Conservation (phyloP, 371 early-diverging fungal genomes). For the Lichtheimia hyalospora region DNA sequence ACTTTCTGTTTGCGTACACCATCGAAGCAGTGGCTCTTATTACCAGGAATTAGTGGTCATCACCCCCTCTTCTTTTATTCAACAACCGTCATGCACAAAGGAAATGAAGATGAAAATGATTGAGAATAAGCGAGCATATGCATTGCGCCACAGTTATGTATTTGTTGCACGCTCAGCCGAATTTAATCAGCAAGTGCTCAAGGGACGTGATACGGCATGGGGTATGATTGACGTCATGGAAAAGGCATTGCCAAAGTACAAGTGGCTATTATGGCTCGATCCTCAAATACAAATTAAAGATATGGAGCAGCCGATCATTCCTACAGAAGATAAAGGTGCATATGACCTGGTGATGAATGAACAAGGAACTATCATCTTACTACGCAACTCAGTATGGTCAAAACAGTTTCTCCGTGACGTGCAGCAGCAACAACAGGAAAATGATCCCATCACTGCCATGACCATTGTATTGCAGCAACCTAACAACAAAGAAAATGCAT, state of each 20-base stretch:
- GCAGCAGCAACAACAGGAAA: slow-evolving; percentile 49
- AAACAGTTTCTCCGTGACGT: slow-evolving; percentile 51
- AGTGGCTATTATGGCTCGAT: slow-evolving; percentile 71
- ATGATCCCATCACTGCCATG: slow-evolving; percentile 55
- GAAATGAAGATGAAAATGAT: slow-evolving; percentile 48
- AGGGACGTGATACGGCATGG: slow-evolving; percentile 51
- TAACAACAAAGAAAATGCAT: slow-evolving; percentile 27
- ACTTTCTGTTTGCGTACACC: background rate
- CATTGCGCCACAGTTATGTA: slow-evolving; percentile 53
- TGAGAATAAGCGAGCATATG: slow-evolving; percentile 60
- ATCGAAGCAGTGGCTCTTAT: background rate
- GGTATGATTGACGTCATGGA: slow-evolving; percentile 64
- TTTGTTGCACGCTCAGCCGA: slow-evolving; percentile 62
- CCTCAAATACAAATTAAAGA: slow-evolving; percentile 64
- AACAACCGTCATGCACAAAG: slow-evolving; percentile 59
- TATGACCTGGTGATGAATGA: slow-evolving; percentile 26
- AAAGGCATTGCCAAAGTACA: slow-evolving; percentile 61
- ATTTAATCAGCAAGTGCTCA: slow-evolving; percentile 45
- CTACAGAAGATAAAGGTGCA: slow-evolving; percentile 19
- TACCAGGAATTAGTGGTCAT: slow-evolving; percentile 33
- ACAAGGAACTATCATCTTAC: slow-evolving; percentile 54
- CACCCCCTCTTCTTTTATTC: slow-evolving; percentile 58
- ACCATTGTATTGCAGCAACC: slow-evolving; percentile 52
- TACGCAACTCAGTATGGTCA: slow-evolving; percentile 63
- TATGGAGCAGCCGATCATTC: slow-evolving; percentile 34